Conservation (phyloP, 2,329 filamentous ascomycete genomes). For the Huntiella bhutanensis region DNA sequence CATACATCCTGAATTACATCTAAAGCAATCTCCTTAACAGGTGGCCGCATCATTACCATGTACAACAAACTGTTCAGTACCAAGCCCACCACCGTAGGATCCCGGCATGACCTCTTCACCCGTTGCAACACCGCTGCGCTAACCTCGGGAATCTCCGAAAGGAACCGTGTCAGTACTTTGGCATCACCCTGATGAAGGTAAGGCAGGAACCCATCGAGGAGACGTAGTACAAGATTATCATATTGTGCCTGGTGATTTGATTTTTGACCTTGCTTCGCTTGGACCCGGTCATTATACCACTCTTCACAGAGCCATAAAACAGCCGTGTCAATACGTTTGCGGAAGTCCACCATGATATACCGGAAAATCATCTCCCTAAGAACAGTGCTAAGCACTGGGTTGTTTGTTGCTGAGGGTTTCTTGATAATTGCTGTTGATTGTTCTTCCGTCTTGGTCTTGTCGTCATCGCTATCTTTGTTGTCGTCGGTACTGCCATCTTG, state of each 20-base stretch:
- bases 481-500: not conserved
- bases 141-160: slow-evolving; percentile 77
- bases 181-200: slow-evolving; percentile 75
- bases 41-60: slow-evolving; percentile 48
- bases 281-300: slow-evolving; percentile 74
- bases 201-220: slow-evolving; percentile 77
- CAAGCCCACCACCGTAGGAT: slow-evolving; percentile 44
- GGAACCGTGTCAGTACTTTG: slow-evolving; percentile 71
- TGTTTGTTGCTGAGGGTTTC: not conserved
- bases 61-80: slow-evolving; percentile 47
- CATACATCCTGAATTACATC: slow-evolving; percentile 49
- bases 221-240: slow-evolving; percentile 55
- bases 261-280: slow-evolving; percentile 13
- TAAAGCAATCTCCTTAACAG: slow-evolving; percentile 41
- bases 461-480: not conserved
- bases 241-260: slow-evolving; percentile 36
- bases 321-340: slow-evolving; percentile 70
- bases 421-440: slow-evolving; percentile 13
- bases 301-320: slow-evolving; percentile 93
- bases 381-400: slow-evolving; percentile 36
- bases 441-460: not conserved
- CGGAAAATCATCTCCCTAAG: slow-evolving; percentile 67
- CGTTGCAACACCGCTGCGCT: slow-evolving; percentile 52
- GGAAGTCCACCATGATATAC: slow-evolving; percentile 84
- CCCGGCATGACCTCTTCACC: slow-evolving; percentile 47